Conservation (phyloP, 768 basidiomycete species). For the Termitomyces sp. region DNA sequence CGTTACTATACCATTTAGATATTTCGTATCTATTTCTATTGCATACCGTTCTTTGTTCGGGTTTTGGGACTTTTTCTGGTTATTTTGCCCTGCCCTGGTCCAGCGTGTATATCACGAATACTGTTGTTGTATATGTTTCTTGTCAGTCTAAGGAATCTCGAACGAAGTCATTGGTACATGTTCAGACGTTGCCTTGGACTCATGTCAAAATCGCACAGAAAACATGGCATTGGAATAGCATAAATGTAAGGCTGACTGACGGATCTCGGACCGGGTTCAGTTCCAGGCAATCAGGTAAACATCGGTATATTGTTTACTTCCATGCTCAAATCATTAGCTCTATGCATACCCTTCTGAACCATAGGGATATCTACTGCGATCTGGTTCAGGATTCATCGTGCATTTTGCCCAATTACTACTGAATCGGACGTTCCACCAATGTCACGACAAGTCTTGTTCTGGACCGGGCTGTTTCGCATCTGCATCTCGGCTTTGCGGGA, state of each 20-base stretch:
- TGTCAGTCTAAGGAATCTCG: not conserved
- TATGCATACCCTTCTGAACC: not conserved
- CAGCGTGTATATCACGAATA: not conserved
- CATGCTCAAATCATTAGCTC: not conserved
- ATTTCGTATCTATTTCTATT: not conserved
- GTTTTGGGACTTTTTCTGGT: not conserved
- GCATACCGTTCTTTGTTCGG: not conserved
- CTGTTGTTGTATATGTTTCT: not conserved
- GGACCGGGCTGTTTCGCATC: not conserved
- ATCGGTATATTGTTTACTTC: not conserved
- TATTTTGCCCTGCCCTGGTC: not conserved
- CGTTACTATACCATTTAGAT: constrained; percentile 6
- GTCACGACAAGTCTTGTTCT: not conserved
- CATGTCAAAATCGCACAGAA: not conserved
- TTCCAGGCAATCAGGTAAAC: not conserved
- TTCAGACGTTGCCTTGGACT: too few species aligned
- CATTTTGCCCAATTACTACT: not conserved
- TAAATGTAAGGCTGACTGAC: too few species aligned
- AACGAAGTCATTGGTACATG: not conserved
- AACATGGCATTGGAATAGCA: too few species aligned
- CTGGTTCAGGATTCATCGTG: not conserved
- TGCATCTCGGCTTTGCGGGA: not conserved
- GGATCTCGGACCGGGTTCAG: too few species aligned
- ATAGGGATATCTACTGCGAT: not conserved
- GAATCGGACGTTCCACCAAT: not conserved